Percentiles rank a stretch among this genome's conserved stretches.
Conservation (phyloP, 2,329 filamentous ascomycete genomes). For the Aspergillus ibericus region DNA sequence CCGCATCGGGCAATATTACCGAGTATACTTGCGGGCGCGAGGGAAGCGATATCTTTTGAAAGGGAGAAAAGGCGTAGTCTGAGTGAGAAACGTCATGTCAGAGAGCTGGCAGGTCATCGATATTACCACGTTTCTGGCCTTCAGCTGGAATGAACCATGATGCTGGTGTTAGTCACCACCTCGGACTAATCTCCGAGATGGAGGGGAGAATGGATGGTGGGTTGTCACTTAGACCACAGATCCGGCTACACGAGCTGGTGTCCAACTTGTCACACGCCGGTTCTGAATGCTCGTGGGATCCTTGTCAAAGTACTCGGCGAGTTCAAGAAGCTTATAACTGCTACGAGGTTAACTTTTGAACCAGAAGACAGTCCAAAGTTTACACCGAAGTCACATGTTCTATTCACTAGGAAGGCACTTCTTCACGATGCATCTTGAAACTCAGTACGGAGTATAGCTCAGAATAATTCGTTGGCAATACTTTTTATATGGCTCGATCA, state of each 20-base stretch:
- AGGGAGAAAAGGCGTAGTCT: background rate
- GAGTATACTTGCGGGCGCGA: background rate
- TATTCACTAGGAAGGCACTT: background rate
- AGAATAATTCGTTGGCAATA: too few species aligned
- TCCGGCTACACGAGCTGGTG: background rate
- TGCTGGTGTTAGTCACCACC: background rate
- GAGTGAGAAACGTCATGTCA: background rate
- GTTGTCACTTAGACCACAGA: too few species aligned
- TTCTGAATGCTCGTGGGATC: background rate
- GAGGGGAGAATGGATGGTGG: background rate
- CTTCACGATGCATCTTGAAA: background rate
- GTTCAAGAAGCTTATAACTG: background rate
- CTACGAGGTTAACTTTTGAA: background rate
- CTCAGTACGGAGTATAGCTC: background rate
- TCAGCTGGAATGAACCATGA: background rate
- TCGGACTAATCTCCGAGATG: background rate
- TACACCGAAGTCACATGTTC: background rate
- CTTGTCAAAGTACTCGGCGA: background rate
- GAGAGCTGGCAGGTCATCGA: background rate
- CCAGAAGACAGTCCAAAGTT: background rate
- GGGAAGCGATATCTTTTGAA: background rate
- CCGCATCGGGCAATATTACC: slow-evolving; percentile 21
- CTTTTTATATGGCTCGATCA: too few species aligned
- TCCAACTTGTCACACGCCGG: background rate
- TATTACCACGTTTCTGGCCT: background rate